Conservation (phyloP, 2,329 filamentous ascomycete genomes). For the Colletotrichum sublineola region DNA sequence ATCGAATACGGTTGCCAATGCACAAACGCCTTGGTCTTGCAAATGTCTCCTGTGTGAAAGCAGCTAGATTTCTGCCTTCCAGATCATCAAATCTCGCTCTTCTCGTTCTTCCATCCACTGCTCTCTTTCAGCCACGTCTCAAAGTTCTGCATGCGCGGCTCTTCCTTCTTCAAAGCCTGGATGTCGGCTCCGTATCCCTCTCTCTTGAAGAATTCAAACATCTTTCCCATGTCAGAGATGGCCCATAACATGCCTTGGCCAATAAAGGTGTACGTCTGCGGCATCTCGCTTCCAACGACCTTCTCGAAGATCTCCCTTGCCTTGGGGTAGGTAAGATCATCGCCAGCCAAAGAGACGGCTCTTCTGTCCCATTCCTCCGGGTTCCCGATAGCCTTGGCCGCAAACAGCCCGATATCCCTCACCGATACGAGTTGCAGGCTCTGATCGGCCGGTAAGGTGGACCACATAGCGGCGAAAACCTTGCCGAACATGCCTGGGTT, state of each 20-base stretch:
- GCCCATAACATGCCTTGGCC: constrained; percentile 41
- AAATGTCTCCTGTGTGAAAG: background rate
- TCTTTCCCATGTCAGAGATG: constrained; percentile 40
- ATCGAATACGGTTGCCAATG: background rate
- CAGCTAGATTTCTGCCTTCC: background rate
- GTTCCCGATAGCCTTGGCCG: constrained; percentile 38
- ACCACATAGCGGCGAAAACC: constrained; percentile 48
- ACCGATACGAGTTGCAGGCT: constrained; percentile 48
- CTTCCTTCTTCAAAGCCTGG: constrained; percentile 30
- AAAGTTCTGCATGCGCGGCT: constrained; percentile 44
- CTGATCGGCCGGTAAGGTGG: constrained; percentile 45
- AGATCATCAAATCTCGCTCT: background rate
- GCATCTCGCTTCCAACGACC: constrained; percentile 33
- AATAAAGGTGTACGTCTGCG: constrained; percentile 38
- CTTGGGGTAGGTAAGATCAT: constrained; percentile 40
- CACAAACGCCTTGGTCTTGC: background rate
- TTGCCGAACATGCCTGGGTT: constrained; percentile 47
- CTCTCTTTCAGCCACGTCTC: constrained; percentile 45
- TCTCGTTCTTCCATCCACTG: constrained; percentile 45
- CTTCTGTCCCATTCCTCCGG: constrained; percentile 41
- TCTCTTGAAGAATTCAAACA: constrained; percentile 43
- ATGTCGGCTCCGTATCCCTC: constrained; percentile 42
- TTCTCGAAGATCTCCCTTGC: constrained; percentile 35
- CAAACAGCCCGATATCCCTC: constrained; percentile 46
- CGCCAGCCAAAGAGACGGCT: constrained; percentile 42